Conservation (phyloP, 495 filamentous ascomycete genomes). For the Penicillium bovifimosum region DNA sequence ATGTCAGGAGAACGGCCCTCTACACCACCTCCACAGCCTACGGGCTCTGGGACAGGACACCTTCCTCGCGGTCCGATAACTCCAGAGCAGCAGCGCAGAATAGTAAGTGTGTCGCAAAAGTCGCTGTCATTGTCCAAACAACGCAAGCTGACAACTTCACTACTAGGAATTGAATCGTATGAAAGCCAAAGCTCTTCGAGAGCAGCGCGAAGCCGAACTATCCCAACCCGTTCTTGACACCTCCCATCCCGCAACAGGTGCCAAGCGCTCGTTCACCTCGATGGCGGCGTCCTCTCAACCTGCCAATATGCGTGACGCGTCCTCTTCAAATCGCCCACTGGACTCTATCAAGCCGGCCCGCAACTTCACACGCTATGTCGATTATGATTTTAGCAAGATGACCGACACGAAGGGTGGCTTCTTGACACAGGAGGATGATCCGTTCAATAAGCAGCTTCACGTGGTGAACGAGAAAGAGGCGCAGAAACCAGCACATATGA, state of each 20-base stretch:
- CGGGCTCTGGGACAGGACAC: slow-evolving; percentile 33
- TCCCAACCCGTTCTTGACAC: slow-evolving; percentile 19
- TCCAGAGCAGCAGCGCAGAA: slow-evolving; percentile 66
- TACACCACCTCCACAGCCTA: slow-evolving; percentile 53
- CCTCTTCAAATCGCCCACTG: slow-evolving; percentile 33
- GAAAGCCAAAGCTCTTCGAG: slow-evolving; percentile 82
- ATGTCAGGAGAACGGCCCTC: slow-evolving; percentile 45
- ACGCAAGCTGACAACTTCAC: slow-evolving; percentile 2
- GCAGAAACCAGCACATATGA: slow-evolving; percentile 83
- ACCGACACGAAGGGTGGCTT: slow-evolving; percentile 96
- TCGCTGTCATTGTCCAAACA: slow-evolving; percentile 15
- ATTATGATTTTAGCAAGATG: slow-evolving; percentile 97
- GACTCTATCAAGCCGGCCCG: slow-evolving; percentile 63
- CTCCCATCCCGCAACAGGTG: slow-evolving; percentile 36
- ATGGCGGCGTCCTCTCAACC: slow-evolving; percentile 58
- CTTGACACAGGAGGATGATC: slow-evolving; percentile 80
- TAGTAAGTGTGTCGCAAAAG: slow-evolving; percentile 42
- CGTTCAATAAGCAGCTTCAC: slow-evolving; percentile 73
- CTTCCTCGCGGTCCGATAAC: slow-evolving; percentile 55
- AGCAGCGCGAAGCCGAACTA: slow-evolving; percentile 59
- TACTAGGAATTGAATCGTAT: slow-evolving; percentile 90
- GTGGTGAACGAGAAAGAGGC: slow-evolving; percentile 44
- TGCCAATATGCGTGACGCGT: slow-evolving; percentile 63
- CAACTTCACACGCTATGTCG: slow-evolving; percentile 88
- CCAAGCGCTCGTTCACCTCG: slow-evolving; percentile 57